Evolutionary conservation across 306 rosid genomes (phyloP).

Genomic region (Inga oerstediana): DNA sequence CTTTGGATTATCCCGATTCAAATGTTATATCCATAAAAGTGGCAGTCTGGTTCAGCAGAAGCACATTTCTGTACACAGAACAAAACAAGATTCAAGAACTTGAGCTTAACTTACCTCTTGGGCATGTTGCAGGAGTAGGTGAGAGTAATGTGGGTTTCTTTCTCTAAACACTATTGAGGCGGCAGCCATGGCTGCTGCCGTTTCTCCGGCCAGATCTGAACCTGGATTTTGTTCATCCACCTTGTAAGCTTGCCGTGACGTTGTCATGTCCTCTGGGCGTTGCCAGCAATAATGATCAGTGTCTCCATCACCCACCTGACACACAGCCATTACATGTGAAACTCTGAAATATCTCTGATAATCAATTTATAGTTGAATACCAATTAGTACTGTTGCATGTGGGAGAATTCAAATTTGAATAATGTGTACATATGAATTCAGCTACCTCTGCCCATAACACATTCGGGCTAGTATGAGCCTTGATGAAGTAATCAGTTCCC

Average conservation of each 20-base stretch:
- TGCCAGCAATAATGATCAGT: constrained; percentile 99
- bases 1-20: not conserved
- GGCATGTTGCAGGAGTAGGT: constrained; percentile 84
- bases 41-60: not conserved
- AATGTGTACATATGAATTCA: not conserved
- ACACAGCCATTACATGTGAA: not conserved
- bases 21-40: not conserved
- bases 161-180: constrained; percentile 78
- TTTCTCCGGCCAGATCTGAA: constrained; percentile 97
- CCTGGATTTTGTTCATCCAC: constrained; percentile 82
- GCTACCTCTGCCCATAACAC: not conserved
- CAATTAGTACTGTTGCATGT: not conserved
- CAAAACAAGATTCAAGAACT: not conserved
- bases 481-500: constrained; percentile 3
- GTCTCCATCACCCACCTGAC: constrained; percentile 96
- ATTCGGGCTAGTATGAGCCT: not conserved
- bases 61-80: not conserved
- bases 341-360: not conserved
- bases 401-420: not conserved
- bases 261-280: constrained; percentile 96
- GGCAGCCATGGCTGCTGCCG: constrained; percentile 94
- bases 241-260: constrained; percentile 90
- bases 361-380: not conserved
- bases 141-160: constrained; percentile 88
- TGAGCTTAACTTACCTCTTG: constrained; percentile 55